These are phyloP conservation scores for Globisporangium ultimum DNA, from an alignment of 352 stramenopile species.

Conservation along the genomic window DNA sequence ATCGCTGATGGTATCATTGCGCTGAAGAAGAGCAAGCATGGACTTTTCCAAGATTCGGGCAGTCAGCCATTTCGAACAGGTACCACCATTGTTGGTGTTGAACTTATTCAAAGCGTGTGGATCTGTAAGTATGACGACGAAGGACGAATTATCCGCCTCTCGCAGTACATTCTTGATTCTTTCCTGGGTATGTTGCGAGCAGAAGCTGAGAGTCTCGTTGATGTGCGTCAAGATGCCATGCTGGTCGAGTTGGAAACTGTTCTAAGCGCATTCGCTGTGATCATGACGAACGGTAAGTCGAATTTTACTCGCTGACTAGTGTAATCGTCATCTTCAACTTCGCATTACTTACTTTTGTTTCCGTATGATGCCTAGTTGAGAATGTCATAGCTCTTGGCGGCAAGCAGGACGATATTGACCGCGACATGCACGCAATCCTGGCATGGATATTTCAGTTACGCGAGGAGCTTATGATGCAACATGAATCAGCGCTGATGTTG, in stretches of 20 bases:
- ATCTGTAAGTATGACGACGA: conserved; percentile 29
- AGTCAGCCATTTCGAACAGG: conserved; percentile 2
- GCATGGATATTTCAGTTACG: conserved; percentile 8
- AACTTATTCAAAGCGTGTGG: conserved; percentile 30
- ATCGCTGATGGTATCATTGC: background rate
- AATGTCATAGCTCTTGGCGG: background rate
- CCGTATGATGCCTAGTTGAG: background rate
- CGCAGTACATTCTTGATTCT: conserved; percentile 14
- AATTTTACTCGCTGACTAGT: too few relatives aligned
- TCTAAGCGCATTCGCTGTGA: conserved; percentile 18
- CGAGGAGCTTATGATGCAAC: conserved; percentile 1
- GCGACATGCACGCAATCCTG: conserved; percentile 2
- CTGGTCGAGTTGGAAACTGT: conserved; percentile 13
- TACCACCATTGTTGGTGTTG: conserved; percentile 19
- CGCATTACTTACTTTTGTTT: background rate
- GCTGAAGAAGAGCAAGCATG: background rate
- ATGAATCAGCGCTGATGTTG: conserved; percentile 5
- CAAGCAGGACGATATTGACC: background rate
- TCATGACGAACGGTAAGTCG: conserved; percentile 20
- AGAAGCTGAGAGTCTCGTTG: conserved; percentile 6
- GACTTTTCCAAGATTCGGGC: background rate
- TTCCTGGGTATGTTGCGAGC: conserved; percentile 16
- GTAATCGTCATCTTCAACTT: background rate
- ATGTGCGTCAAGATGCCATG: background rate
- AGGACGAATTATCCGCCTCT: conserved; percentile 19